A percentile compares a stretch with the other conserved stretches of the same genome.
Evolutionary conservation across 2,329 filamentous ascomycete genomes (phyloP).

Genomic region (Beauveria sp.): DNA sequence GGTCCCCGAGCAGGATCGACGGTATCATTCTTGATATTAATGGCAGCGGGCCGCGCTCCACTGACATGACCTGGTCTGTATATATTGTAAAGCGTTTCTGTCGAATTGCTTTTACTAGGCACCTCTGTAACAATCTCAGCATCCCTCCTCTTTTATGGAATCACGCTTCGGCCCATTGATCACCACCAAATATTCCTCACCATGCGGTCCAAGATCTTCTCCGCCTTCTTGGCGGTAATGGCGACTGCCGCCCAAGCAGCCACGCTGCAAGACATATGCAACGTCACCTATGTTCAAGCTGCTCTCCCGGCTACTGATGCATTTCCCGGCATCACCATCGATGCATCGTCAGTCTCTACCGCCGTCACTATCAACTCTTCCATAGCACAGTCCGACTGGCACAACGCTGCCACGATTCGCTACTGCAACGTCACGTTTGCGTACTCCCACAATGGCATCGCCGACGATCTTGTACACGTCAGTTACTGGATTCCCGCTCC

Average conservation of each 20-base stretch:
- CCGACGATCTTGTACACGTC: slow-evolving; percentile 25
- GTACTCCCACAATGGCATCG: slow-evolving; percentile 34
- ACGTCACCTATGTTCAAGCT: neutral
- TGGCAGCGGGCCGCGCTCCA: neutral
- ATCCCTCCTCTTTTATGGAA: neutral
- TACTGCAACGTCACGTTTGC: slow-evolving; percentile 40
- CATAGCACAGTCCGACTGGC: slow-evolving; percentile 20
- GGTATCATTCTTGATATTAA: neutral
- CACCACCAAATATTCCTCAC: too few species aligned
- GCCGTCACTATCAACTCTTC: slow-evolving; percentile 25
- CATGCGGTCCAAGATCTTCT: neutral
- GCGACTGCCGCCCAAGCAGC: neutral
- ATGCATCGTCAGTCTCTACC: slow-evolving; percentile 20
- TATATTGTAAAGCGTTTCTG: neutral
- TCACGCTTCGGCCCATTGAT: neutral
- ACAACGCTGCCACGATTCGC: slow-evolving; percentile 23
- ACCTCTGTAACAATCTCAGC: too few species aligned
- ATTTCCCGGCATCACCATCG: slow-evolving; percentile 21
- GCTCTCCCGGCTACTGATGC: neutral
- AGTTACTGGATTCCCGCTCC: slow-evolving; percentile 36
- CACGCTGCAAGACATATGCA: neutral
- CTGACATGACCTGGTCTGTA: neutral
- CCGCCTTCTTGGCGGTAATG: neutral
- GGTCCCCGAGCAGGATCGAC: neutral
- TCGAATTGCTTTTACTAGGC: neutral